These are phyloP conservation scores for Paxillus rubicundulus DNA, from an alignment of 768 basidiomycete species.

Conservation along the genomic window DNA sequence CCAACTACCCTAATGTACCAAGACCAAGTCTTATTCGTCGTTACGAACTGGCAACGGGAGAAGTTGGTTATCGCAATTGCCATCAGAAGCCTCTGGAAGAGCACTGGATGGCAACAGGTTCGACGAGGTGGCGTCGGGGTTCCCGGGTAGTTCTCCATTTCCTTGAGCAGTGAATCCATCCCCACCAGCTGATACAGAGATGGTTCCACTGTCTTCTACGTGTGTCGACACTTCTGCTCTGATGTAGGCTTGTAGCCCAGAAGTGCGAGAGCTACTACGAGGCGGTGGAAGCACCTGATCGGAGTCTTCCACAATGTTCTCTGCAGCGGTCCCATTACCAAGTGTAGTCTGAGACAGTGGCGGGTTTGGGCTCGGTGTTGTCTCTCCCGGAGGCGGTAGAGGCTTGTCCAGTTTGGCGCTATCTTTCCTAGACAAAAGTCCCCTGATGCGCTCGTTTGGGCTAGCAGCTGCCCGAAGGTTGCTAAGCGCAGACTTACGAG, in stretches of 20 bases:
- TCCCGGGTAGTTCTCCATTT: slow-evolving; percentile 6
- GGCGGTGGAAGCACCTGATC: slow-evolving; percentile 23
- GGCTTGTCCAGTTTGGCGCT: slow-evolving; percentile 28
- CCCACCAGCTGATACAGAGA: background rate
- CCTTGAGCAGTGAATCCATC: background rate
- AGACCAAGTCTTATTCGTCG: slow-evolving; percentile 7
- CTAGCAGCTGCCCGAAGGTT: slow-evolving; percentile 21
- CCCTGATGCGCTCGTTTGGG: slow-evolving; percentile 38
- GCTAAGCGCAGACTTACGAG: slow-evolving; percentile 33
- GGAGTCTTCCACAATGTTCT: slow-evolving; percentile 11
- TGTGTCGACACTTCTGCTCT: slow-evolving; percentile 3
- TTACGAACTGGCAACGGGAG: background rate
- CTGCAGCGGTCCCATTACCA: slow-evolving; percentile 12
- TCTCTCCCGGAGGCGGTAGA: slow-evolving; percentile 26
- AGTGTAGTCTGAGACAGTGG: background rate
- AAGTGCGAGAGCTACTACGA: slow-evolving; percentile 18
- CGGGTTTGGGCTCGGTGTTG: slow-evolving; percentile 16
- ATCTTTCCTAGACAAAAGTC: slow-evolving; percentile 33
- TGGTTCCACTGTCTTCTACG: slow-evolving; percentile 4
- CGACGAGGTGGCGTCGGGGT: slow-evolving; percentile 10
- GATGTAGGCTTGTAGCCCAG: slow-evolving; percentile 4
- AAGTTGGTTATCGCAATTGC: slow-evolving; percentile 6
- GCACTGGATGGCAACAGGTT: background rate
- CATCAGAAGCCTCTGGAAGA: slow-evolving; percentile 4
- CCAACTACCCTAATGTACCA: slow-evolving; percentile 12